Evolutionary conservation across 2,329 filamentous ascomycete genomes (phyloP).

Genomic region (Trichoderma semiorbis): DNA sequence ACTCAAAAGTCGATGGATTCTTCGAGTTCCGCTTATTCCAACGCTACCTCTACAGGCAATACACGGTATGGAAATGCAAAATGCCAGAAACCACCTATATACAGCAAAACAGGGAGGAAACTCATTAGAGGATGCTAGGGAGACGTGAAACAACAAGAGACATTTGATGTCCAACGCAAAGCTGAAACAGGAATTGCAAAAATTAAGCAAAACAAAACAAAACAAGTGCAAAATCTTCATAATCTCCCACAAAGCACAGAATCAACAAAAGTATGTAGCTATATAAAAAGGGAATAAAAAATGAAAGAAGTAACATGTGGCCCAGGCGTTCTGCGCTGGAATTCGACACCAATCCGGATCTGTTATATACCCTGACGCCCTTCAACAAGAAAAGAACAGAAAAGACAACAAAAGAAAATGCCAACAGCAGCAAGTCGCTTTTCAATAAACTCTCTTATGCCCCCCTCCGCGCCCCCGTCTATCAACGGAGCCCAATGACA

Average conservation of each 20-base stretch:
- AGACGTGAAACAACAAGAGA: neutral
- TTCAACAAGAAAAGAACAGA: neutral
- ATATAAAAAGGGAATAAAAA: conserved; percentile 8
- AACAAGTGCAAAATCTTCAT: neutral
- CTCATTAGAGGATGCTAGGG: neutral
- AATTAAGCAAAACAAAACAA: neutral
- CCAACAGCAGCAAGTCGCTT: neutral
- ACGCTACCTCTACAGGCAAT: neutral
- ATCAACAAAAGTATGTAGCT: neutral
- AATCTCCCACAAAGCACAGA: neutral
- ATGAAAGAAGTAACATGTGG: conserved; percentile 13
- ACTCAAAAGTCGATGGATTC: neutral
- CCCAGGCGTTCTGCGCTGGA: conserved; percentile 15
- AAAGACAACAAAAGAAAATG: neutral
- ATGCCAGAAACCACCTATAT: neutral
- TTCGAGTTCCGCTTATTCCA: neutral
- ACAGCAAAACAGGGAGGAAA: neutral
- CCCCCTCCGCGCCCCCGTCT: conserved; percentile 20
- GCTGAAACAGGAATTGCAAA: neutral
- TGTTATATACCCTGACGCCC: conserved; percentile 20
- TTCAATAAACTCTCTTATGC: neutral
- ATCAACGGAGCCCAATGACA: conserved; percentile 75
- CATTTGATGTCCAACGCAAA: neutral
- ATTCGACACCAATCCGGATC: conserved; percentile 17
- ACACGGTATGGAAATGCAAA: neutral